Evolutionary conservation across 2,329 filamentous ascomycete species (phyloP), one percentile per base, ranked within the genome.

Genomic region (Exserohilum rostratum): DNA sequence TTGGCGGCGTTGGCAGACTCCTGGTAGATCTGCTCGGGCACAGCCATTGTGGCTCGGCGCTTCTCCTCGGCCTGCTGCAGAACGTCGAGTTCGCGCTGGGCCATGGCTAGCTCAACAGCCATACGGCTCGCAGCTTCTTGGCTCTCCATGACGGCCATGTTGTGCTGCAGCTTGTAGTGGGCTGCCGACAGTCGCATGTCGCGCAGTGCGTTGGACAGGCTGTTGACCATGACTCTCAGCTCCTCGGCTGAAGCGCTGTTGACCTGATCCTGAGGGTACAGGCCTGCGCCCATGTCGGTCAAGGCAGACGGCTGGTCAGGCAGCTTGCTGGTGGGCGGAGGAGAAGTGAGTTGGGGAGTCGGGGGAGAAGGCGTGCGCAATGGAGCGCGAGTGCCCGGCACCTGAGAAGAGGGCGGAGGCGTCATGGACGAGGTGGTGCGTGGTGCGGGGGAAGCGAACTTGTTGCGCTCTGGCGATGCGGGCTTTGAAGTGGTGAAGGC

Each of bases 101-200:
- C 89, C 85, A 97, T 93, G 61, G 95, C 90, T 66, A 96, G 90
- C 75, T 97, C 93, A 5, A 97, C 93, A 31, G 88, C 89, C 63
- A 93, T 91, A 22, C 92, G 87, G 75, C 96, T 93, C 9, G 91
- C 85, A 27, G 92, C 89, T 64, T 96, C 91, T 44, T 89, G 87
- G 50, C 90, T 92, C 69, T 96, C 91, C 61, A 97, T 87, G 46
- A 85, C 87, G 25, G 96, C 83, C 69, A 97, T 84, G 65, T 89
- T 92, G 70, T 93, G 90, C 73, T 97, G 93, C 50, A 98, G 80
- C 77, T 95, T 96, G 78, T 95, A 89, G 73, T 97, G 93, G 29
- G 93, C 90, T 13, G 90, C 88, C 55, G 93, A 90, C 80, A 92
- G 93, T 68, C 95, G 90, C 51, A 85, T 82, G 62, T 89, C 86